Conservation (phyloP, 2,329 filamentous ascomycete species). For the Aurifilum marmelostoma region DNA sequence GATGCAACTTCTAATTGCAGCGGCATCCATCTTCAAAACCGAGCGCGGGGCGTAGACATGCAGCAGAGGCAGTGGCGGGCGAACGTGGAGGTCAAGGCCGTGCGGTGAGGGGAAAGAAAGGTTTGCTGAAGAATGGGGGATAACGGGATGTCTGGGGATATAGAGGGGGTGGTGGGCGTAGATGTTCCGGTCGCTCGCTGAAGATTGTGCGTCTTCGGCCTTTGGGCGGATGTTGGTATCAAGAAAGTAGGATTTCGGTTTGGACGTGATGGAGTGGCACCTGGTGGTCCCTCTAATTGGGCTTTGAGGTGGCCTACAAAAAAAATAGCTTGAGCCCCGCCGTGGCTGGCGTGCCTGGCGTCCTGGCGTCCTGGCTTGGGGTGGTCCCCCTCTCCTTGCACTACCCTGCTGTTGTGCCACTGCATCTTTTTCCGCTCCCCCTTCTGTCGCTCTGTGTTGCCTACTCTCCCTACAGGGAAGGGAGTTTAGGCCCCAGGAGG, state of each 20-base stretch:
- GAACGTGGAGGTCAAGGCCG: not conserved
- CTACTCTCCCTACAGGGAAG: not conserved
- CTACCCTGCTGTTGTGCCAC: not conserved
- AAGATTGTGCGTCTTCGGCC: not conserved
- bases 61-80: constrained; percentile 14
- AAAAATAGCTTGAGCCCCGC: not conserved
- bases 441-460: not conserved
- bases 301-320: not conserved
- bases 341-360: not conserved
- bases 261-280: not conserved
- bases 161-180: not conserved
- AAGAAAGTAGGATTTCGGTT: not conserved
- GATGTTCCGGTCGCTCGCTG: not conserved
- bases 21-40: constrained; percentile 67
- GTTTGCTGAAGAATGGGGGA: not conserved
- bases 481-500: not conserved
- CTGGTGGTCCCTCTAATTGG: not conserved
- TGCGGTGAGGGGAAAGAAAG: not conserved
- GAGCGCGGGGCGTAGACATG: constrained; percentile 27
- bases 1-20: constrained; percentile 75
- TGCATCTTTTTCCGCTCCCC: too few relatives aligned
- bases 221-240: not conserved
- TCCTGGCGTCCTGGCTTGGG: not conserved
- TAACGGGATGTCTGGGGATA: not conserved
- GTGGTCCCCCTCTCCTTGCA: not conserved